Conservation (phyloP, 805 yeast species). For the Millerago galiae region DNA sequence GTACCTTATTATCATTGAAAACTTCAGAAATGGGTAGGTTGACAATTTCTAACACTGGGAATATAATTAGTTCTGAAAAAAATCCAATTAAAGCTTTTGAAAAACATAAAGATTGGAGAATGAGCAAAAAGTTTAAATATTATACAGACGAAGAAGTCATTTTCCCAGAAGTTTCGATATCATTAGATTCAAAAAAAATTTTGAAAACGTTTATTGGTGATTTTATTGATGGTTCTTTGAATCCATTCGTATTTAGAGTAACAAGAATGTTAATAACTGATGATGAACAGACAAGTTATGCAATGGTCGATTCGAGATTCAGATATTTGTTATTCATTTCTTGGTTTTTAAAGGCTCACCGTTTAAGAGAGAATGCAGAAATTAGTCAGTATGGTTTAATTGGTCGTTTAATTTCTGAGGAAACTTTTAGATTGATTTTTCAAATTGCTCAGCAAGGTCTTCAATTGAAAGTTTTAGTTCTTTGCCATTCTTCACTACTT, state of each 20-base stretch:
- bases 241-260: slow-evolving; percentile 46
- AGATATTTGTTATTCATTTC: slow-evolving; percentile 55
- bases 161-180: slow-evolving; percentile 23
- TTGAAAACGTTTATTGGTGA: slow-evolving; percentile 40
- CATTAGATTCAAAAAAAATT: slow-evolving; percentile 5
- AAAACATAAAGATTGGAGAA: slow-evolving; percentile 58
- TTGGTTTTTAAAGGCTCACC: slow-evolving; percentile 74
- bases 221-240: slow-evolving; percentile 71
- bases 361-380: slow-evolving; percentile 28
- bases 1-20: slow-evolving; percentile 72
- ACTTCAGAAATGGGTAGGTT: slow-evolving; percentile 52
- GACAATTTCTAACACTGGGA: slow-evolving; percentile 70
- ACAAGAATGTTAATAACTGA: slow-evolving; percentile 40
- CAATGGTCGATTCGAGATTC: slow-evolving; percentile 1
- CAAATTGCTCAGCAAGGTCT: slow-evolving; percentile 33
- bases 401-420: slow-evolving; percentile 54
- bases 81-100: slow-evolving; percentile 63
- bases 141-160: slow-evolving; percentile 25
- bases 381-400: slow-evolving; percentile 35
- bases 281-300: not conserved
- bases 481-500: slow-evolving; percentile 64
- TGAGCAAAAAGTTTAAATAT: slow-evolving; percentile 25
- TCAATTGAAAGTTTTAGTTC: slow-evolving; percentile 43
- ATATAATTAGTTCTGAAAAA: slow-evolving; percentile 38
- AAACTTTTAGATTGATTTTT: slow-evolving; percentile 47